These are phyloP conservation scores for Fusarium pininemorale DNA, from an alignment of 2,329 filamentous ascomycete genomes.

Conservation along the genomic window DNA sequence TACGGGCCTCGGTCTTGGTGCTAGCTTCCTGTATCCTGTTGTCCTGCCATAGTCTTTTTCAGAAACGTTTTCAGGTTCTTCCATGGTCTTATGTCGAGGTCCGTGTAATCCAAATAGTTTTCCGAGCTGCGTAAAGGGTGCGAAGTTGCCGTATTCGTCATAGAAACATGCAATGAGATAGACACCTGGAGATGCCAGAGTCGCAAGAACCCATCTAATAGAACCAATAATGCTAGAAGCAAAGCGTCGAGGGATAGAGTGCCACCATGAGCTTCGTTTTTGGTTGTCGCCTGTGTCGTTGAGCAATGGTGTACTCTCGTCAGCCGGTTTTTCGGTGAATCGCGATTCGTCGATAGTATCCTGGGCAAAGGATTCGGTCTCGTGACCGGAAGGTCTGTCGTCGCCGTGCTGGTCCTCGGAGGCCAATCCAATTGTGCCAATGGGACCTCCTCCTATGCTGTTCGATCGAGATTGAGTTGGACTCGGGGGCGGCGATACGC, in stretches of 20 bases:
- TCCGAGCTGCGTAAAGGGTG: conserved; percentile 77
- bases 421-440: conserved; percentile 56
- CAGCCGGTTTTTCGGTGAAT: conserved; percentile 50
- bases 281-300: conserved; percentile 48
- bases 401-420: conserved; percentile 47
- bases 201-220: conserved; percentile 80
- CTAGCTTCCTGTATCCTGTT: conserved; percentile 42
- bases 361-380: conserved; percentile 48
- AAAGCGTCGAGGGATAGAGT: conserved; percentile 72
- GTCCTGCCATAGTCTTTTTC: conserved; percentile 44
- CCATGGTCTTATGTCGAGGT: conserved; percentile 55
- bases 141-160: conserved; percentile 81
- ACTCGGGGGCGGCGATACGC: conserved; percentile 72
- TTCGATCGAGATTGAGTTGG: conserved; percentile 67
- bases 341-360: conserved; percentile 49
- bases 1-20: conserved; percentile 41
- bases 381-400: conserved; percentile 48
- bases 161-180: conserved; percentile 87
- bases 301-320: conserved; percentile 74
- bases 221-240: conserved; percentile 77
- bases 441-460: conserved; percentile 64
- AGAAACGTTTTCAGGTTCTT: conserved; percentile 36
- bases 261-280: conserved; percentile 59
- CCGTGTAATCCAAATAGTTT: conserved; percentile 65
- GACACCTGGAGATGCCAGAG: conserved; percentile 80